Evolutionary conservation across 2,329 filamentous ascomycete species (phyloP).

Genomic region (Macrophomina phaseolina): DNA sequence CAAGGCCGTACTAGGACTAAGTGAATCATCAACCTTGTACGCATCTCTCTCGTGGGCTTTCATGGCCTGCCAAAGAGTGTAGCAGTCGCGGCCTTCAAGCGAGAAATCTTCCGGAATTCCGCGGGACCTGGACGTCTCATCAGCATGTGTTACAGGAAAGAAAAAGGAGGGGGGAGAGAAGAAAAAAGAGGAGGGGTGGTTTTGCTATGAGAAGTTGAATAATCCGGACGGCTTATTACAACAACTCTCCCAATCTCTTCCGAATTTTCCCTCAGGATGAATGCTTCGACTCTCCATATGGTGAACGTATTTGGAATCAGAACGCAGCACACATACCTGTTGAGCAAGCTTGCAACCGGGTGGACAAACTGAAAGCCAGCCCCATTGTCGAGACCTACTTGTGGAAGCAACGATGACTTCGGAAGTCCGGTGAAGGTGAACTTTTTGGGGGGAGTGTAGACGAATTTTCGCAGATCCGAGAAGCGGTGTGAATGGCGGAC

Average conservation of each 20-base stretch:
- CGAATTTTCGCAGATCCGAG: constrained; percentile 78
- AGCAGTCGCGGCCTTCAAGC: constrained; percentile 74
- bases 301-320: too few relatives aligned
- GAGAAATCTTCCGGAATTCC: constrained; percentile 70
- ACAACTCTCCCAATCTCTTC: too few relatives aligned
- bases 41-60: constrained; percentile 58
- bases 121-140: constrained; percentile 48
- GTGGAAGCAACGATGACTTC: constrained; percentile 39
- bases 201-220: too few relatives aligned
- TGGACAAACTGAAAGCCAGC: constrained; percentile 66
- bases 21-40: constrained; percentile 56
- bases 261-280: too few relatives aligned
- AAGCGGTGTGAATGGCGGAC: constrained; percentile 73
- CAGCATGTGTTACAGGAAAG: too few relatives aligned
- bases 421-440: constrained; percentile 61
- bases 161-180: too few relatives aligned
- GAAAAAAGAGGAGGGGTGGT: too few relatives aligned
- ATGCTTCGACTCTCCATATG: too few relatives aligned
- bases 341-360: constrained; percentile 65
- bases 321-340: constrained; percentile 36
- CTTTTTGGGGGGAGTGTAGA: constrained; percentile 60
- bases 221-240: too few relatives aligned
- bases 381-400: constrained; percentile 56
- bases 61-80: constrained; percentile 70
- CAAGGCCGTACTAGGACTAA: constrained; percentile 59